Conservation (phyloP, 2,329 filamentous ascomycete genomes). For the Fusarium newnesense region DNA sequence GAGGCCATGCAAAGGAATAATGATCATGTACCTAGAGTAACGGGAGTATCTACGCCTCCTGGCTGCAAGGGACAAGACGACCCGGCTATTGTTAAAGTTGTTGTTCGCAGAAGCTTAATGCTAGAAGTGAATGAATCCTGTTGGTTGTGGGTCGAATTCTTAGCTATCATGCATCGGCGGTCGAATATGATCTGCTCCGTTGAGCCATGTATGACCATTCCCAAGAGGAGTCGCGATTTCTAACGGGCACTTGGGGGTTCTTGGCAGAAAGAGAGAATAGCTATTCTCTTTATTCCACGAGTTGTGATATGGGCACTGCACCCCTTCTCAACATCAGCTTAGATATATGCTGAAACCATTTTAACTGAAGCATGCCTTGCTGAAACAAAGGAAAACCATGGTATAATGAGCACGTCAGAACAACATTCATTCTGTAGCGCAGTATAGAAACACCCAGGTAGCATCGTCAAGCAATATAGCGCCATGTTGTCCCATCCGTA, state of each 20-base stretch:
- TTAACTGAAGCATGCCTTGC: slow-evolving; percentile 12
- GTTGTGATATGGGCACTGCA: background rate
- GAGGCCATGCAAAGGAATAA: background rate
- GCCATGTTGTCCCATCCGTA: slow-evolving; percentile 14
- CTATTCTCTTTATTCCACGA: background rate
- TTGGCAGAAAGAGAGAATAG: background rate
- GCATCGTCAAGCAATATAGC: slow-evolving; percentile 3
- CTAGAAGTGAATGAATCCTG: background rate
- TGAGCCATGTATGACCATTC: background rate
- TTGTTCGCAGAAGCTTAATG: background rate
- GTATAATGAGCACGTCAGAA: slow-evolving; percentile 25
- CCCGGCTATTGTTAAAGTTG: background rate
- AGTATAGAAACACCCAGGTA: background rate
- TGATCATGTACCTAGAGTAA: background rate
- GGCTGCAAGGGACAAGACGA: background rate
- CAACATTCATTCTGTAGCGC: background rate
- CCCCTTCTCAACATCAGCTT: background rate
- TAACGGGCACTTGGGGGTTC: background rate
- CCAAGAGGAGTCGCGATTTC: background rate
- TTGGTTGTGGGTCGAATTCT: background rate
- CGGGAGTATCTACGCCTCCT: background rate
- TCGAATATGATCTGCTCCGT: background rate
- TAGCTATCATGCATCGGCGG: background rate
- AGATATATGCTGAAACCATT: slow-evolving; percentile 10
- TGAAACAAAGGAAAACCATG: slow-evolving; percentile 21